Evolutionary conservation across 2,329 filamentous ascomycete species (phyloP), one percentile per base, ranked within the genome.

Genomic region (Elsinoe perseae): DNA sequence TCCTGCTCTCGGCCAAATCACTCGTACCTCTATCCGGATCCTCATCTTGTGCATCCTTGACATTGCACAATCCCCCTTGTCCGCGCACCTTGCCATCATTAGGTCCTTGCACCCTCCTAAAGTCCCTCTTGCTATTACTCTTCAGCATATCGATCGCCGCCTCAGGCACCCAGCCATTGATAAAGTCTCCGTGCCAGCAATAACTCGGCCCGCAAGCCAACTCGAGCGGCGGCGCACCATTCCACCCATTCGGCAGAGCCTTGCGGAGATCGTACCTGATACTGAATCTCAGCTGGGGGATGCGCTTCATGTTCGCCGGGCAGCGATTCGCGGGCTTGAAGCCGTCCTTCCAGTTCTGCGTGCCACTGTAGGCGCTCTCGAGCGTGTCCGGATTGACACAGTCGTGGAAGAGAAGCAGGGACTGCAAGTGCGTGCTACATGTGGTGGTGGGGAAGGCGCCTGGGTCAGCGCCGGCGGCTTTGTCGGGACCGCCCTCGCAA

Each of bases 101-200:
- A 42, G 54, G 54, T 2, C 73, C 73, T 42, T 68, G 59, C 9
- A 75, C 69, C 9, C 61, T 58, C 6, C 58, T 59, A 40, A 71
- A 76, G n/a, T 71, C 58, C 62, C 73, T 72, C 52, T 64, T 61
- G 28, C 56, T 61, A 0, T 67, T 71, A 0, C 72, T 67, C 27
- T 62, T 65, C 10, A 76, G 59, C 73, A 77, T 74, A 56, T 73
- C 73, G 56, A 63, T 42, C 0, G 72, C 73, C 0, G 68, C 70
- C 55, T 75, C 72, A 12, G 63, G 62, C 1, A 70, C 65, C 75
- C 75, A 77, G 1, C 60, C 75, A 36, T 76, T 76, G 63, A 77
- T 74, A 53, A 77, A 77, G 60, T 77, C 75, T 2, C 75, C 74
- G 60, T 77, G 75, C 2, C 65, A 67, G 67, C 71, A 73, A 61